Conservation (phyloP, 768 basidiomycete genomes). For the Auricularia sp. region DNA sequence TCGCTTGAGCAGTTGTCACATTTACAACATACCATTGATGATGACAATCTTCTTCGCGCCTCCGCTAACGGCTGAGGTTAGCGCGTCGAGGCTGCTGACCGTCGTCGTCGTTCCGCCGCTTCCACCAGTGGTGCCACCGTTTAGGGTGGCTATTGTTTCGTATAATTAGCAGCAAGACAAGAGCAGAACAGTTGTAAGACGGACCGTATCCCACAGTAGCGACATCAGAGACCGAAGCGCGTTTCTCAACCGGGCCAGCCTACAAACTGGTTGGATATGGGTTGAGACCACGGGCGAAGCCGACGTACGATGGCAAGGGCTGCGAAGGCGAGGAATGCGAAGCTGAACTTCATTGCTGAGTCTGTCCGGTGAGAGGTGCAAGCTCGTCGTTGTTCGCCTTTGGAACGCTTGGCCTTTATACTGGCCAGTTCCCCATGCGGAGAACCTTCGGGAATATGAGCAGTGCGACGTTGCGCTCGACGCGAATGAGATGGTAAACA, state of each 20-base stretch:
- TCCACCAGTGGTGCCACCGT: slow-evolving; percentile 32
- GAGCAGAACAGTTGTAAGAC: slow-evolving; percentile 21
- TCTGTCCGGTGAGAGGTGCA: neutral
- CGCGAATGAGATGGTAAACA: neutral
- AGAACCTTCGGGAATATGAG: neutral
- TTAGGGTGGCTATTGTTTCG: neutral
- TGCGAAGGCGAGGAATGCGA: slow-evolving; percentile 21
- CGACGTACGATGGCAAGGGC: slow-evolving; percentile 12
- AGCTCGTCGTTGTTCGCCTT: neutral
- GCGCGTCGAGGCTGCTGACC: slow-evolving; percentile 30
- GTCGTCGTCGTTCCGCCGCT: slow-evolving; percentile 34
- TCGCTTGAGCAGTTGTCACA: neutral
- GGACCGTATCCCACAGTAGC: slow-evolving; percentile 30
- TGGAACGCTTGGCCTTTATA: neutral
- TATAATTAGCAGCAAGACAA: neutral
- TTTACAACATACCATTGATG: slow-evolving; percentile 25
- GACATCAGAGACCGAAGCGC: slow-evolving; percentile 28
- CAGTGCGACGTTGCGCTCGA: neutral
- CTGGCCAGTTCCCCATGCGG: neutral
- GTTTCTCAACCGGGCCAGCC: slow-evolving; percentile 21
- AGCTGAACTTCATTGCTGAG: slow-evolving; percentile 24
- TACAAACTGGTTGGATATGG: neutral
- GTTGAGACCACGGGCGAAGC: slow-evolving; percentile 4
- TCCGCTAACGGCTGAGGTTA: slow-evolving; percentile 34
- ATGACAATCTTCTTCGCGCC: slow-evolving; percentile 33